Base-by-base conservation (phyloP, 208 protist species). In the Sergeia podlipaevii region DNA sequence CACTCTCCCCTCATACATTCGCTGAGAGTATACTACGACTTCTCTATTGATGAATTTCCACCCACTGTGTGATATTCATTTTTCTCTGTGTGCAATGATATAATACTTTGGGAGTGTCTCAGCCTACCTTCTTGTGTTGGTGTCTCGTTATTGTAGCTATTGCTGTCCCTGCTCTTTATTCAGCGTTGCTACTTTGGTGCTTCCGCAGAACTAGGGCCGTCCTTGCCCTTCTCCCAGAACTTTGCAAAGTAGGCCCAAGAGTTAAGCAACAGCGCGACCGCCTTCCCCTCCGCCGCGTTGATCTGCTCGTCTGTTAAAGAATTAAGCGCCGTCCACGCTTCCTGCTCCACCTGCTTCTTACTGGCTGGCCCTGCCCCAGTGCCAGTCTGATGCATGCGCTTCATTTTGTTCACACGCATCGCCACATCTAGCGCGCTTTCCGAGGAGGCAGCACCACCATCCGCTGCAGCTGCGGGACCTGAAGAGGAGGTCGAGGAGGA, bases 191-290 rank as follows among this genome's bases (percentile, higher is more conserved):
- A 10, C 20, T 17, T 26, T 11, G 0, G 42, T 10, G 27, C 15
- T 29, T 17, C 46, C 5, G n/a, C n/a, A n/a, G n/a, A n/a, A n/a
- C n/a, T n/a, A 20, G 89, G 89, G 0, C 89, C 89, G 27, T 95
- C 85, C 46, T 87, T 86, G 8, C 89, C 89, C 42, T 84, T 85
- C 2, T 82, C 85, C 89, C 89, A 95, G 39, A 71, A 92, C 70
- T 95, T 95, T 2, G 89, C 74, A 61, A 95, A 95, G 66, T 95
- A 93, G 32, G 89, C 85, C 89, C 89, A 95, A n/a, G 79, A 66
- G 55, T 95, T 95, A 18, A 95, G 72, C 70, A 93, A 62, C 50
- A 95, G 60, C 28, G 89, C 80, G 6, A 95, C 82, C 4, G 77
- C 85, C 51, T 93, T 93, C n/a, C 89, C 89, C 27, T 95, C 83